Evolutionary conservation across 2,329 filamentous ascomycete genomes (phyloP).

Genomic region (Ophiobolus disseminans): DNA sequence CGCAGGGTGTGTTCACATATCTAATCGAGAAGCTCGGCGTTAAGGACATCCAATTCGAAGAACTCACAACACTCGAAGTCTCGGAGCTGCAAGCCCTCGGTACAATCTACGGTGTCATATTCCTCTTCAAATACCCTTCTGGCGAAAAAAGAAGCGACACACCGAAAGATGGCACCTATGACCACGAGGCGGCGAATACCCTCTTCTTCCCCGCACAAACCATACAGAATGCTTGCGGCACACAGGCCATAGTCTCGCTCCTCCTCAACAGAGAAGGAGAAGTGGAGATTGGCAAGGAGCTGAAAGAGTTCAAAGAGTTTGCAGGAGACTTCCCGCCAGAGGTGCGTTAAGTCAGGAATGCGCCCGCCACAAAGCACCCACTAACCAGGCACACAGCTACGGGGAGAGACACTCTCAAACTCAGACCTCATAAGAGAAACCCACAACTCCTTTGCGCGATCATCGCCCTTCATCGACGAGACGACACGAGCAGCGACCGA

Average conservation of each 20-base stretch:
- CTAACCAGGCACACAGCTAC: constrained; percentile 56
- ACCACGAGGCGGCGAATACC: constrained; percentile 73
- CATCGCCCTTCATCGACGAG: constrained; percentile 92
- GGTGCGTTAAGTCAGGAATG: constrained; percentile 36
- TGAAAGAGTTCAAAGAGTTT: constrained; percentile 86
- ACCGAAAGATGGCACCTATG: constrained; percentile 83
- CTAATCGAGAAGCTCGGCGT: constrained; percentile 92
- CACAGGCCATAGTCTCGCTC: constrained; percentile 90
- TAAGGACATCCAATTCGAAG: constrained; percentile 94
- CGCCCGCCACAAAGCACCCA: not conserved
- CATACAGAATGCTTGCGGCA: constrained; percentile 98
- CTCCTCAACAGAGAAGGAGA: constrained; percentile 80
- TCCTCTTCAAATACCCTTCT: constrained; percentile 96
- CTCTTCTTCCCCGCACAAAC: constrained; percentile 97
- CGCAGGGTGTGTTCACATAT: constrained; percentile 92
- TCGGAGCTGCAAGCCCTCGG: constrained; percentile 71
- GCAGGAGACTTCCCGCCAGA: constrained; percentile 78
- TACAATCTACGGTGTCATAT: constrained; percentile 87
- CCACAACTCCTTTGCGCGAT: constrained; percentile 89
- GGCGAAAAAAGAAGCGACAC: constrained; percentile 68
- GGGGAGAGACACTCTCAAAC: constrained; percentile 75
- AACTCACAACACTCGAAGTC: constrained; percentile 87
- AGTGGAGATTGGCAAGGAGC: constrained; percentile 74
- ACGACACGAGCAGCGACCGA: constrained; percentile 74
- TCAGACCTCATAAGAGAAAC: constrained; percentile 66